Percentiles rank a stretch among this genome's conserved stretches.
Evolutionary conservation across 139 green algal species (phyloP).

Genomic region (Pseudopediastrum boryanum): DNA sequence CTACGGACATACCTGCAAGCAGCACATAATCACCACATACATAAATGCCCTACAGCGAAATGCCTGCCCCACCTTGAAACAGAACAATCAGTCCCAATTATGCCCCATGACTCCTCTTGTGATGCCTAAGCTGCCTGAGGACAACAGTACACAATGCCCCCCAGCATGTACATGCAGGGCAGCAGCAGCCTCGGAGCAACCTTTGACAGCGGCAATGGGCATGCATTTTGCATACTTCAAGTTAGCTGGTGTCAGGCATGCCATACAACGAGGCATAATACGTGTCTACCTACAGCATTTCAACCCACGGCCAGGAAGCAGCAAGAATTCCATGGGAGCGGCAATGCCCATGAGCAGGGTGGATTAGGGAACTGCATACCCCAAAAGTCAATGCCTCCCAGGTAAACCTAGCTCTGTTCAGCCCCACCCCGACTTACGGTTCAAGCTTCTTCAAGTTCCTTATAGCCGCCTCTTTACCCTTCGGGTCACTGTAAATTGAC

Average conservation of each 20-base stretch:
- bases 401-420: neutral
- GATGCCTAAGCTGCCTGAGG: too few species aligned
- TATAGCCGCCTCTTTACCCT: conserved; percentile 75
- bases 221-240: neutral
- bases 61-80: neutral
- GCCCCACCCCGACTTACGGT: conserved; percentile 43
- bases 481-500: conserved; percentile 65
- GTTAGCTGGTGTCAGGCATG: too few species aligned
- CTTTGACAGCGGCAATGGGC: neutral
- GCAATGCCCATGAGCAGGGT: neutral
- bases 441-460: conserved; percentile 73
- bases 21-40: conserved; percentile 3
- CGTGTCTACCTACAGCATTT: neutral
- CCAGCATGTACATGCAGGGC: too few species aligned
- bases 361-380: neutral
- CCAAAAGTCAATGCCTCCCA: too few species aligned
- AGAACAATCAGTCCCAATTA: too few species aligned
- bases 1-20: conserved; percentile 80
- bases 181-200: neutral
- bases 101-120: too few species aligned
- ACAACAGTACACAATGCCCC: too few species aligned
- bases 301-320: neutral
- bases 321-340: neutral
- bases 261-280: neutral
- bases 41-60: neutral